phyloP scores from a whole-genome alignment of 805 yeast species.

The Kodamaea neixiangensis region DNA sequence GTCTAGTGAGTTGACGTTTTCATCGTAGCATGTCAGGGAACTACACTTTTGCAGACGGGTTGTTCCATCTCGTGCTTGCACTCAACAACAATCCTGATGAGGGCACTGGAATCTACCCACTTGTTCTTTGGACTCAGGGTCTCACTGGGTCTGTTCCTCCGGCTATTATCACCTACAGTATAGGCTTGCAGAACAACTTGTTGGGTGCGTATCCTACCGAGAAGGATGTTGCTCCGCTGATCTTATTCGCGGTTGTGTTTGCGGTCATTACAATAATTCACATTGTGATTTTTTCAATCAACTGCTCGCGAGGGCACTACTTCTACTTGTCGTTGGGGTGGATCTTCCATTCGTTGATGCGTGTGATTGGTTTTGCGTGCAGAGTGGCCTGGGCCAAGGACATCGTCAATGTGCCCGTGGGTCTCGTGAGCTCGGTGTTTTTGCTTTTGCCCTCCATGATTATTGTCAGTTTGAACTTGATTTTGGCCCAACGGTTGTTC shows the following conservation, averaged over 20 bases:
- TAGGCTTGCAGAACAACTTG: slow-evolving; percentile 13
- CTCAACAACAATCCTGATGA: slow-evolving; percentile 46
- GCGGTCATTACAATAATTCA: slow-evolving; percentile 13
- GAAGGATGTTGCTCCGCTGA: slow-evolving; percentile 16
- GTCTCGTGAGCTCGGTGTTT: slow-evolving; percentile 16
- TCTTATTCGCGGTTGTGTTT: slow-evolving; percentile 14
- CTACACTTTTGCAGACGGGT: slow-evolving; percentile 15
- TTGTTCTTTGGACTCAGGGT: slow-evolving; percentile 5
- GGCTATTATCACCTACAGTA: slow-evolving; percentile 3
- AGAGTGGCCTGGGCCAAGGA: slow-evolving; percentile 15
- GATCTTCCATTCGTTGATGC: slow-evolving; percentile 12
- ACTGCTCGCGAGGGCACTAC: slow-evolving; percentile 17
- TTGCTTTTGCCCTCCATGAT: slow-evolving; percentile 17
- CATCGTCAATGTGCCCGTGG: slow-evolving; percentile 9
- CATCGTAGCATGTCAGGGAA: background rate
- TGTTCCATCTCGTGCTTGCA: slow-evolving; percentile 15
- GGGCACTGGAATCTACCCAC: slow-evolving; percentile 48
- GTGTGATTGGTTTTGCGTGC: slow-evolving; percentile 15
- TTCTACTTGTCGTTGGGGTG: slow-evolving; percentile 17
- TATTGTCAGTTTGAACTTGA: slow-evolving; percentile 18
- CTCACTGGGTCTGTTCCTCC: slow-evolving; percentile 9
- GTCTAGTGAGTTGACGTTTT: background rate
- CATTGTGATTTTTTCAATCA: slow-evolving; percentile 12
- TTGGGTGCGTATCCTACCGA: slow-evolving; percentile 18
- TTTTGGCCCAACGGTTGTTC: slow-evolving; percentile 20